Evolutionary conservation across 108 stramenopile species (phyloP).

Genomic region (Chaetoceros muelleri): DNA sequence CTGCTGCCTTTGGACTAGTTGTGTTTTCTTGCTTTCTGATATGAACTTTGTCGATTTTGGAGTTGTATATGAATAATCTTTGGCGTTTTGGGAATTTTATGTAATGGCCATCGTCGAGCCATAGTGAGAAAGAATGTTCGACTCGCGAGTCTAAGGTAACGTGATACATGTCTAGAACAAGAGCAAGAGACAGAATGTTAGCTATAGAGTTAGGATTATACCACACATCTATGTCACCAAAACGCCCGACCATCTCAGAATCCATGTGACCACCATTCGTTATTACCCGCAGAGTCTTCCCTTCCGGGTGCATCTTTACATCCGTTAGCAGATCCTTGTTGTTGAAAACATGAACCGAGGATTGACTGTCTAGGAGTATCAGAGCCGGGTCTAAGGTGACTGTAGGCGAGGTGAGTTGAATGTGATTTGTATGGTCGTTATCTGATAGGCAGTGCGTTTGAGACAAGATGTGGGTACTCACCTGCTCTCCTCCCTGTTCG

Average conservation of each 20-base stretch:
- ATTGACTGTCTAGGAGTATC: constrained; percentile 31
- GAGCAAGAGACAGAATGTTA: constrained; percentile 26
- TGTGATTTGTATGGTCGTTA: neutral
- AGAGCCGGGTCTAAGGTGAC: neutral
- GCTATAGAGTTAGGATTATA: constrained; percentile 24
- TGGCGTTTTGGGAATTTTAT: neutral
- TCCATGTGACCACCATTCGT: constrained; percentile 12
- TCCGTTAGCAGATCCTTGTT: constrained; percentile 12
- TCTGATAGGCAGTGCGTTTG: too few species aligned
- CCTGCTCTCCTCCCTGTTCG: neutral
- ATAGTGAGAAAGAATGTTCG: constrained; percentile 4
- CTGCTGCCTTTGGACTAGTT: neutral
- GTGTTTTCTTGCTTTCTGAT: too few species aligned
- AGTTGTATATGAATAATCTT: neutral
- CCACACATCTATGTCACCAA: constrained; percentile 25
- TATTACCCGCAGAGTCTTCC: constrained; percentile 5
- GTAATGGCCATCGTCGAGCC: neutral
- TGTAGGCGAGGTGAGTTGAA: neutral
- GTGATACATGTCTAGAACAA: constrained; percentile 6
- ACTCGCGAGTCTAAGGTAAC: constrained; percentile 20
- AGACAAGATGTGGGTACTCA: too few species aligned
- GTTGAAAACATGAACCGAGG: constrained; percentile 20
- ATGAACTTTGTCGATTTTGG: neutral
- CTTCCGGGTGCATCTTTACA: constrained; percentile 1
- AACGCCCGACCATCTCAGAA: constrained; percentile 4